A percentile compares a stretch with the other conserved stretches of the same genome.
Conservation (phyloP, 2,329 filamentous ascomycete species). For the Venturia oleaginea region DNA sequence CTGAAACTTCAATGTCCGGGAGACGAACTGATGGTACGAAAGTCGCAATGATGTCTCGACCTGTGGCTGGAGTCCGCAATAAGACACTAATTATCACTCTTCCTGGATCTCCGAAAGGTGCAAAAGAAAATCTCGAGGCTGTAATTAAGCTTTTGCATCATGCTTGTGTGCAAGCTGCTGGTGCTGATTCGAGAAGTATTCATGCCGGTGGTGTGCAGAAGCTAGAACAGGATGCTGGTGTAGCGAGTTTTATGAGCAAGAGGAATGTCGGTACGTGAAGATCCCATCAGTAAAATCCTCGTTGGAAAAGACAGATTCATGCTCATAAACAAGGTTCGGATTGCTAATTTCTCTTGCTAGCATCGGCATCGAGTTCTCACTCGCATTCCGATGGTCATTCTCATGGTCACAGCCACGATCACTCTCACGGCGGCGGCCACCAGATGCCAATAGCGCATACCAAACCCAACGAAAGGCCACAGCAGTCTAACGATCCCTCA, state of each 20-base stretch:
- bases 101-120: conserved; percentile 90
- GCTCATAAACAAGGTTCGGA: not conserved
- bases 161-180: conserved; percentile 83
- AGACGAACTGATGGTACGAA: conserved; percentile 6
- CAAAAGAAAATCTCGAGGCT: conserved; percentile 83
- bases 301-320: not conserved
- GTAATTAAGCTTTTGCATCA: conserved; percentile 87
- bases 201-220: conserved; percentile 76
- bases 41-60: conserved; percentile 96
- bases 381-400: conserved; percentile 25
- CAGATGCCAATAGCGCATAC: conserved; percentile 59
- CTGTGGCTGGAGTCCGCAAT: conserved; percentile 79
- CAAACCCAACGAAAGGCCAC: conserved; percentile 45
- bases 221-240: conserved; percentile 73
- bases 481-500: conserved; percentile 49
- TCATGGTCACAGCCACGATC: conserved; percentile 45
- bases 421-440: conserved; percentile 50
- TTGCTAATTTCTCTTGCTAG: not conserved
- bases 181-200: conserved; percentile 67
- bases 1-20: conserved; percentile 13
- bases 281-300: not conserved
- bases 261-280: conserved; percentile 19
- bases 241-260: conserved; percentile 29
- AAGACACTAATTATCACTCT: conserved; percentile 77
- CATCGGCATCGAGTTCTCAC: conserved; percentile 6